phyloP scores from a whole-genome alignment of 345 rosid genomes.

The Arabidopsis thaliana region DNA sequence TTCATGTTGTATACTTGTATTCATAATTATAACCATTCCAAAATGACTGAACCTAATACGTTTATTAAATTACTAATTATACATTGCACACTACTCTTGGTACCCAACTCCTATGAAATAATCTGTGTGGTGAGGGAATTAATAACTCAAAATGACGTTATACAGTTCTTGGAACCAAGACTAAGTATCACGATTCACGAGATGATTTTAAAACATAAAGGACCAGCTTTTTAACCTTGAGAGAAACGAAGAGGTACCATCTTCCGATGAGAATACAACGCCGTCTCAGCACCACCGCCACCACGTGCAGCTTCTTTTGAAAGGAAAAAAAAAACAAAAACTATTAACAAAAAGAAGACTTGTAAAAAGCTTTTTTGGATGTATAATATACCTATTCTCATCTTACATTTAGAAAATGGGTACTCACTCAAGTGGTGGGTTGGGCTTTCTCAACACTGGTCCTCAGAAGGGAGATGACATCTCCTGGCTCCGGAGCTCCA shows the following conservation, averaged over 20 bases:
- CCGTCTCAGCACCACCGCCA: constrained; percentile 32
- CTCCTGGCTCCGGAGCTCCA: constrained; percentile 76
- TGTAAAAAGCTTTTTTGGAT: neutral
- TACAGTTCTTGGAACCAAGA: constrained; percentile 28
- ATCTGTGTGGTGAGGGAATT: constrained; percentile 9
- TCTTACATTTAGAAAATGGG: neutral
- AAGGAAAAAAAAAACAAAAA: neutral
- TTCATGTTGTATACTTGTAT: neutral
- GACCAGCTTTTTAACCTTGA: neutral
- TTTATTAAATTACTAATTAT: neutral
- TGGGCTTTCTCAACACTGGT: constrained; percentile 62
- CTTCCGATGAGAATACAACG: constrained; percentile 27
- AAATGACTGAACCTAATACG: neutral
- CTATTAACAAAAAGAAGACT: constrained; percentile 13
- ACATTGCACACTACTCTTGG: constrained; percentile 2
- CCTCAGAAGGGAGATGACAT: constrained; percentile 68
- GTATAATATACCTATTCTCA: neutral
- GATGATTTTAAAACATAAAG: constrained; percentile 13
- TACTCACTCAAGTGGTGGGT: constrained; percentile 37
- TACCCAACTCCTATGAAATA: constrained; percentile 12
- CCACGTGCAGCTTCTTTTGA: constrained; percentile 20
- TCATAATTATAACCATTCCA: neutral
- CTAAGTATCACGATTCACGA: constrained; percentile 22
- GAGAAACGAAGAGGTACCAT: constrained; percentile 23
- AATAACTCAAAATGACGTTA: neutral